A percentile compares a stretch with the other conserved stretches of the same genome.
Evolutionary conservation across 805 yeast species (phyloP).

Genomic region (Blastobotrys robertii): DNA sequence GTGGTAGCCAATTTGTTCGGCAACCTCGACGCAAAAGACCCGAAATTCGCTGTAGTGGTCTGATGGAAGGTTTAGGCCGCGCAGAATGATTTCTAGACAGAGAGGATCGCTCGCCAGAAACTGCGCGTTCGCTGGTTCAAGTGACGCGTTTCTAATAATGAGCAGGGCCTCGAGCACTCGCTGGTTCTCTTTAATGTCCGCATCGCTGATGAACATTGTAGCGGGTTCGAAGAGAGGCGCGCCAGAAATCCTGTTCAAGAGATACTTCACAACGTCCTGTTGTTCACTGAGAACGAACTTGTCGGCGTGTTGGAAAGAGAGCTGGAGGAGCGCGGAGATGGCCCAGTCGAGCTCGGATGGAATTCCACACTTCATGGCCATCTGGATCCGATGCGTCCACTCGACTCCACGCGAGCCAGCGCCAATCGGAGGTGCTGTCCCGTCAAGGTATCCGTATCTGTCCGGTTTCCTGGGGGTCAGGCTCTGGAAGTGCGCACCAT

Average conservation of each 20-base stretch:
- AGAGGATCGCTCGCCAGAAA: conserved; percentile 41
- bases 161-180: conserved; percentile 43
- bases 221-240: conserved; percentile 24
- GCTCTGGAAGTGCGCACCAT: conserved; percentile 24
- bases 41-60: conserved; percentile 43
- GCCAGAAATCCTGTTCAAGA: conserved; percentile 34
- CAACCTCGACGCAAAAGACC: conserved; percentile 62
- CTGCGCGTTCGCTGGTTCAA: conserved; percentile 76
- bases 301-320: conserved; percentile 41
- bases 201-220: conserved; percentile 3
- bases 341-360: conserved; percentile 67
- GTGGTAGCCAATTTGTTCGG: conserved; percentile 78
- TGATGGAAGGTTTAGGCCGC: conserved; percentile 25
- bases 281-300: conserved; percentile 37
- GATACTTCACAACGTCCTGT: conserved; percentile 30
- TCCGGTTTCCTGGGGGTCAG: conserved; percentile 3
- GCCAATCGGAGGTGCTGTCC: conserved; percentile 12
- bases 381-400: conserved; percentile 51
- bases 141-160: conserved; percentile 69
- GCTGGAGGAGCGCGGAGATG: conserved; percentile 39
- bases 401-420: conserved; percentile 47
- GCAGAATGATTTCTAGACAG: conserved; percentile 40
- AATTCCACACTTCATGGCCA: conserved; percentile 60
- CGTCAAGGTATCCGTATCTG: conserved; percentile 14
- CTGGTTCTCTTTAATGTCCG: conserved; percentile 19